These are phyloP conservation scores for Aegle marmelos DNA, from an alignment of 345 rosid species.

Conservation along the genomic window DNA sequence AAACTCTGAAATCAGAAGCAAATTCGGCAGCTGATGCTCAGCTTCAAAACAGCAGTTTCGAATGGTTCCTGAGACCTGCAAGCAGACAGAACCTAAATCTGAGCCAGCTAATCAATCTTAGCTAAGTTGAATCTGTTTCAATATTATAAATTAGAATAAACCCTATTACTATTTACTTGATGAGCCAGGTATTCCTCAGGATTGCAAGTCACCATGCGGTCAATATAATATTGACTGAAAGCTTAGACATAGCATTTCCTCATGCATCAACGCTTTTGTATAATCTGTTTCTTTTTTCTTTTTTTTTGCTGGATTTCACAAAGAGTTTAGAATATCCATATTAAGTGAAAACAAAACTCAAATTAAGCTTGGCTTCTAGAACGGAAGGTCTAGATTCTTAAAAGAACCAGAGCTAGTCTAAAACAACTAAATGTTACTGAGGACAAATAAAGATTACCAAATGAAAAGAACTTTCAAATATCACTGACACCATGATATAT, in stretches of 20 bases:
- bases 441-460: background rate
- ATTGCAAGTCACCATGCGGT: background rate
- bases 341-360: background rate
- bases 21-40: constrained; percentile 71
- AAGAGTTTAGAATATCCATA: background rate
- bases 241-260: background rate
- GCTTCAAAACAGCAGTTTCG: constrained; percentile 95
- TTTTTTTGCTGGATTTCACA: background rate
- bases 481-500: background rate
- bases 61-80: constrained; percentile 81
- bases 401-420: background rate
- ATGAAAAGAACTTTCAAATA: background rate
- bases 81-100: constrained; percentile 14
- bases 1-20: constrained; percentile 82
- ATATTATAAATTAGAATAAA: background rate
- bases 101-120: background rate
- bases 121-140: constrained; percentile 5
- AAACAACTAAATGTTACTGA: background rate
- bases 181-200: background rate
- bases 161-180: background rate
- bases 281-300: background rate
- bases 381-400: background rate
- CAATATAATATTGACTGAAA: background rate
- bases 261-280: background rate
- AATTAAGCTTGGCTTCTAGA: background rate